Evolutionary conservation across 441 rosid genomes (phyloP).

Genomic region (Erodium moschatum): DNA sequence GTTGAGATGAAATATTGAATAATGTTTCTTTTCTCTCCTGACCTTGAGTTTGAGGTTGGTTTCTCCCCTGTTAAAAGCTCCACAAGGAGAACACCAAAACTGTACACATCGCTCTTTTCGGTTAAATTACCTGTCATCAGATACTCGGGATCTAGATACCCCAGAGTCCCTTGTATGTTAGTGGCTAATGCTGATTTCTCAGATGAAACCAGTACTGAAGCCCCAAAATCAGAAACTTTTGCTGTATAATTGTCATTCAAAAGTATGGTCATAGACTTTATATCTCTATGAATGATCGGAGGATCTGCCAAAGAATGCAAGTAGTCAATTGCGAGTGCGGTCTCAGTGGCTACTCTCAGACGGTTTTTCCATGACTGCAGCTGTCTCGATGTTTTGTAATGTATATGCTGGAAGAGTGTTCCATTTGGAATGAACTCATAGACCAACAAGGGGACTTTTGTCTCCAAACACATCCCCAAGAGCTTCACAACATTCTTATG

Average conservation of each 20-base stretch:
- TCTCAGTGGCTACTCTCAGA: conserved; percentile 12
- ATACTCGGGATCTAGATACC: conserved; percentile 32
- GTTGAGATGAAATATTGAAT: conserved; percentile 20
- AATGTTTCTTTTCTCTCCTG: conserved; percentile 16
- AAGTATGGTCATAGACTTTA: conserved; percentile 13
- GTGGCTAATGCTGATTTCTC: conserved; percentile 14
- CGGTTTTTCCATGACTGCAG: not conserved
- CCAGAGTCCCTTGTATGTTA: conserved; percentile 24
- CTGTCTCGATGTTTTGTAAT: not conserved
- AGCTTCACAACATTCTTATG: not conserved
- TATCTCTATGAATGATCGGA: conserved; percentile 18
- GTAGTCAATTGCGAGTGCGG: conserved; percentile 18
- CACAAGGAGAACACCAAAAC: conserved; percentile 31
- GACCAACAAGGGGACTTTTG: not conserved
- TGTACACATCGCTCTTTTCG: conserved; percentile 26
- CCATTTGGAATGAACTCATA: not conserved
- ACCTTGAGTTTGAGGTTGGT: conserved; percentile 12
- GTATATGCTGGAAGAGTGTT: not conserved
- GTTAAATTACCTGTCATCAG: conserved; percentile 11
- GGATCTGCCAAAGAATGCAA: conserved; percentile 16
- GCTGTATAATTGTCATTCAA: conserved; percentile 9
- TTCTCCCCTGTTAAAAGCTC: conserved; percentile 27
- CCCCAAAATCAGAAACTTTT: conserved; percentile 28
- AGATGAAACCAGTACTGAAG: conserved; percentile 26
- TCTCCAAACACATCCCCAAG: not conserved